A percentile compares a stretch with the other conserved stretches of the same genome.
These are phyloP conservation scores for Diversispora epigaea DNA, from an alignment of 192 early-diverging fungal species.

Conservation along the genomic window DNA sequence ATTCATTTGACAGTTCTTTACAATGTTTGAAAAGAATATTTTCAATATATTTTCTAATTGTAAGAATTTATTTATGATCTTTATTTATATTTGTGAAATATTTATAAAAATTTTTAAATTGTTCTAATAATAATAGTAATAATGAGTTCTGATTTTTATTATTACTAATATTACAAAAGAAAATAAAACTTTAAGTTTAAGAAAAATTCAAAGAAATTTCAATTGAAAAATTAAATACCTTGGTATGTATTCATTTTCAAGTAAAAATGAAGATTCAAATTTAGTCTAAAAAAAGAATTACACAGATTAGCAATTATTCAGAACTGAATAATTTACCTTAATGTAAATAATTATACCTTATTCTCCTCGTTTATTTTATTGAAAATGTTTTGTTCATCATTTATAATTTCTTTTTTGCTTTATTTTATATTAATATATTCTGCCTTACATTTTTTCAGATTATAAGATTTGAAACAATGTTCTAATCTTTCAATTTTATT, in stretches of 20 bases:
- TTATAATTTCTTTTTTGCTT: neutral
- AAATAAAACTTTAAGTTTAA: no score
- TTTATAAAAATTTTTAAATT: slow-evolving; percentile 15
- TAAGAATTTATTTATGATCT: slow-evolving; percentile 9
- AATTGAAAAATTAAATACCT: slow-evolving; percentile 1
- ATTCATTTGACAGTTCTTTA: slow-evolving; percentile 7
- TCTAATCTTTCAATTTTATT: neutral
- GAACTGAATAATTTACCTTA: neutral
- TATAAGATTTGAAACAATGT: no score
- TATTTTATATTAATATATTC: neutral
- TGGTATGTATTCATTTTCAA: neutral
- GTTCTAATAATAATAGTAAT: neutral
- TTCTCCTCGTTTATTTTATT: neutral
- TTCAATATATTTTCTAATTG: slow-evolving; percentile 7
- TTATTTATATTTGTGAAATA: slow-evolving; percentile 13
- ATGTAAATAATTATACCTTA: slow-evolving; percentile 11
- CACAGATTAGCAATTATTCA: slow-evolving; percentile 2
- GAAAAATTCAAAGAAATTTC: no score
- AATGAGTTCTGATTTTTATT: neutral
- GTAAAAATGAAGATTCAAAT: neutral
- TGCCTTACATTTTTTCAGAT: no score
- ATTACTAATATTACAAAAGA: no score
- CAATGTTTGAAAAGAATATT: slow-evolving; percentile 14
- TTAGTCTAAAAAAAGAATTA: slow-evolving; percentile 1
- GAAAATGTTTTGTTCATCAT: neutral